Evolutionary conservation across 371 early-diverging fungal genomes (phyloP).

Genomic region (Mucor mucedo): DNA sequence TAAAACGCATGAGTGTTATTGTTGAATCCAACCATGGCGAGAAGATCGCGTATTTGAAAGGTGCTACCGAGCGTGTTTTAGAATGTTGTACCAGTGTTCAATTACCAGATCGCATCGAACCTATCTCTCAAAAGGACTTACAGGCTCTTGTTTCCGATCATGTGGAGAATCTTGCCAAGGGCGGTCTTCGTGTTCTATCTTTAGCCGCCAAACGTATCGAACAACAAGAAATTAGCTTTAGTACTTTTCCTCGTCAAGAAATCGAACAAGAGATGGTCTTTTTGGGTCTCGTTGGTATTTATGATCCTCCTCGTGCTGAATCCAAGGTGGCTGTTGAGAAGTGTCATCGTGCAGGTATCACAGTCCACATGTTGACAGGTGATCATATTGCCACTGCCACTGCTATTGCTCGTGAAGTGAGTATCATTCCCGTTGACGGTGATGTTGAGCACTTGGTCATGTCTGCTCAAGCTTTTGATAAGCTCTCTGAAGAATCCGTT

Average conservation of each 20-base stretch:
- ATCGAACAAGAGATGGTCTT: constrained; percentile 80
- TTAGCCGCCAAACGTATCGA: constrained; percentile 61
- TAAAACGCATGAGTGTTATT: constrained; percentile 90
- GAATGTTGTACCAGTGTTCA: constrained; percentile 74
- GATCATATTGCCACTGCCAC: constrained; percentile 78
- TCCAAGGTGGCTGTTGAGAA: constrained; percentile 64
- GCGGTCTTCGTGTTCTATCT: constrained; percentile 78
- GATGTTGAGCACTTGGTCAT: constrained; percentile 34
- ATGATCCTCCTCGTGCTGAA: constrained; percentile 76
- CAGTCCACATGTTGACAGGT: constrained; percentile 83
- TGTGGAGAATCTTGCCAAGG: constrained; percentile 60
- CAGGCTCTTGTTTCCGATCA: constrained; percentile 59
- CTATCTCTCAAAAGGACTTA: constrained; percentile 56
- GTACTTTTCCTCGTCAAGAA: constrained; percentile 18
- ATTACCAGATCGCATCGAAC: constrained; percentile 36
- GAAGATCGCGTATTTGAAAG: constrained; percentile 76
- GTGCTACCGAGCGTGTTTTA: constrained; percentile 91
- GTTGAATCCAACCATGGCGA: constrained; percentile 52
- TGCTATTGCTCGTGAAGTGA: constrained; percentile 74
- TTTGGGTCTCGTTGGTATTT: constrained; percentile 86
- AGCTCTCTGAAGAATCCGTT: constrained; percentile 61
- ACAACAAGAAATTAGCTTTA: constrained; percentile 22
- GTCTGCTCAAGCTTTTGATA: constrained; percentile 42
- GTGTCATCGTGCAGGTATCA: constrained; percentile 75
- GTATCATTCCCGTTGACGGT: constrained; percentile 53